Evolutionary conservation across 2,329 filamentous ascomycete genomes (phyloP), one percentile per base, ranked within the genome.

Genomic region (Nannizziopsis arthrosporioides): DNA sequence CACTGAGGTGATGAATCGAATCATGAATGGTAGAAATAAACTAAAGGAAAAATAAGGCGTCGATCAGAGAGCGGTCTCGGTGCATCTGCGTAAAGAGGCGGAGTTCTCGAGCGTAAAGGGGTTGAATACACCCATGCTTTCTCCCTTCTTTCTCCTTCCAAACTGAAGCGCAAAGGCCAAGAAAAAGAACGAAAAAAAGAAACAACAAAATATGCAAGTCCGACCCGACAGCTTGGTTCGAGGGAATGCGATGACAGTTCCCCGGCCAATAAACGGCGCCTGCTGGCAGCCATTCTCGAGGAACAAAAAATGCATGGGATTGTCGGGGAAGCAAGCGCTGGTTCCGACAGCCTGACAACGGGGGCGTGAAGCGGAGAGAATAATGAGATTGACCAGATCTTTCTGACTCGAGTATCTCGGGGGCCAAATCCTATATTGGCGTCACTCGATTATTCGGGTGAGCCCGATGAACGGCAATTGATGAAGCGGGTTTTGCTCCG

Each of bases 231-330:
- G 45, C 27, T 31, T 47, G 45, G 45, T 34, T 15, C 14, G 8
- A 42, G 38, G 38, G 12, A 42, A 27, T 31, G 36, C n/a, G 5
- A 36, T 41, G 45, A 42, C 37, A 42, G 45, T 47, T 47, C 45
- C 45, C 45, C 45, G 45, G 38, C 45, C 45, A 47, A 47, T 47
- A 37, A 47, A 17, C 18, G 27, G 9, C 30, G 9, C 4, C 8
- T n/a, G 18, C 17, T 5, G 8, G 9, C 18, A 34, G 36, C 37
- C 27, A 40, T 17, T 11, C 36, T 14, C 22, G n/a, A 22, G 44
- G 19, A 19, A 35, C 27, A 15, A 27, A 27, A n/a, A 42, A 41
- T 47, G 45, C 45, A 47, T 7, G 38, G 12, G 36, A 42, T 47
- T 19, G 11, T 47, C 45, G 45, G 38, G 45, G 45, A 47, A 47